Evolutionary conservation across 345 rosid genomes (phyloP), one percentile per base, ranked within the genome.

Genomic region (Rhodomyrtus tomentosa): DNA sequence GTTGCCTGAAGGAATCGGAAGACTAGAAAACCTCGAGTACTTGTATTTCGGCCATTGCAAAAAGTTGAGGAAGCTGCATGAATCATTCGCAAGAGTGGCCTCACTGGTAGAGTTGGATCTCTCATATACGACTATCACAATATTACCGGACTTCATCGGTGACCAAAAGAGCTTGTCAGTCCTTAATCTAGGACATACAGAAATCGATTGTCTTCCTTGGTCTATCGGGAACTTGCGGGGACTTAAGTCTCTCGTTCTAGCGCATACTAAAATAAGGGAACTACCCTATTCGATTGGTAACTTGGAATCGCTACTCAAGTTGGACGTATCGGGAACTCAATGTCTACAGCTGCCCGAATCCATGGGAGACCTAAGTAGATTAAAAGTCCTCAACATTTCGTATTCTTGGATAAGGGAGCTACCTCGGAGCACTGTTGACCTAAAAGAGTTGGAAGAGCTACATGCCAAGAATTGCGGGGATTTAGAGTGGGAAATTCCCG

Each of bases 41-140:
- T 58, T 58, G 36, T 5, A 58, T 58, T 58, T 58, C 27, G 0
- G 0, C 0, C 0, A 3, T 13, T 58, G 72, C 0, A 0, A 2
- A 58, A 27, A 58, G 18, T 58, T n/a, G 72, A 27, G 72, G 32
- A 58, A n/a, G 72, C 72, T 58, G 16, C 72, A 32, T 7, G 0
- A 58, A n/a, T 58, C 72, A 58, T 58, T 58, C 13, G 36, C 2
- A 0, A 13, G 72, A 12, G 20, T 58, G 4, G 14, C 36, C 6
- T 27, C 72, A 5, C 18, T 27, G 0, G 36, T 58, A 13, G 72
- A 58, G 18, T 58, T 58, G 32, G 72, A 58, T 58, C 72, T 58
- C 36, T 27, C 36, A 0, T 1, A 0, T 6, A 58, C 72, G 0
- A 9, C 20, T 5, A 58, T 58, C 20, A 27, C 72, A 58, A 58